Conservation (phyloP, 257 asterid species). For the Coffea eugenioides region DNA sequence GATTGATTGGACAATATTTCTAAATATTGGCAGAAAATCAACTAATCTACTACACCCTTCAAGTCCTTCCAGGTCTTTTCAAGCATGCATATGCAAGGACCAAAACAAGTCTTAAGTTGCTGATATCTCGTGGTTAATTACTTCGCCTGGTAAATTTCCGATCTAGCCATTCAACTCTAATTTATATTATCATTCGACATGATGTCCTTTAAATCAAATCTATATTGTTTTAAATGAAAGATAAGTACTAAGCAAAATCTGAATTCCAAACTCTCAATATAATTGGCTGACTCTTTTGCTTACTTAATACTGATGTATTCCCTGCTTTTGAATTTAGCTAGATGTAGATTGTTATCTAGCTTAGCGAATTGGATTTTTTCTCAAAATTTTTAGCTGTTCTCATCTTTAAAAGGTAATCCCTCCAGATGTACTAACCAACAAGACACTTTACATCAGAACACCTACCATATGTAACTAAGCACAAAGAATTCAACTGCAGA, state of each 20-base stretch:
- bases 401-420: not conserved
- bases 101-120: not conserved
- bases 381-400: not conserved
- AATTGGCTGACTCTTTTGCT: not conserved
- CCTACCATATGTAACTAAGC: not conserved
- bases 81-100: not conserved
- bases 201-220: not conserved
- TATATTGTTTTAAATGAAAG: too few relatives aligned
- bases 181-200: not conserved
- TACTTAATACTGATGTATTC: not conserved
- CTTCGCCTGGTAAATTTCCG: not conserved
- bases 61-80: not conserved
- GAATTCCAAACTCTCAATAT: not conserved
- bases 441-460: not conserved
- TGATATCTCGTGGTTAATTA: not conserved
- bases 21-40: too few relatives aligned
- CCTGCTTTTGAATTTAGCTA: not conserved
- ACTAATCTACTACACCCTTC: too few relatives aligned
- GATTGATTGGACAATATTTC: too few relatives aligned
- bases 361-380: not conserved
- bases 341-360: not conserved
- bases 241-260: not conserved
- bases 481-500: too few relatives aligned
- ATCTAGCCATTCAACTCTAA: not conserved
- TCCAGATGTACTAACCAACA: too few relatives aligned